These are phyloP conservation scores for Cercospora sp. DNA, from an alignment of 2,329 filamentous ascomycete genomes.

Conservation along the genomic window DNA sequence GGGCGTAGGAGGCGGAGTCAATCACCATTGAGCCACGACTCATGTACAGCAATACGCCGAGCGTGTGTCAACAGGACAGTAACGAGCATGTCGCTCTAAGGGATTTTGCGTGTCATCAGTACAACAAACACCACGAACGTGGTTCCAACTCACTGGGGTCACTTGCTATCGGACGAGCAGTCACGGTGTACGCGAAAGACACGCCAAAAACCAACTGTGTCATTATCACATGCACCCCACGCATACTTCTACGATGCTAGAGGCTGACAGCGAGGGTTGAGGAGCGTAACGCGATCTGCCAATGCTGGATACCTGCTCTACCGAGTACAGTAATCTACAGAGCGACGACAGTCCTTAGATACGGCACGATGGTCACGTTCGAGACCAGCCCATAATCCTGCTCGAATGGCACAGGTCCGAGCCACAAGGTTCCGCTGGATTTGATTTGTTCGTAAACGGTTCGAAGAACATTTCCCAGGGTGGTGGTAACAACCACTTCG, in stretches of 20 bases:
- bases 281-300: background rate
- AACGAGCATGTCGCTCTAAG: background rate
- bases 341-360: slow-evolving; percentile 8
- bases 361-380: slow-evolving; percentile 22
- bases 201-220: background rate
- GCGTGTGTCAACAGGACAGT: background rate
- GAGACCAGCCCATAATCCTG: slow-evolving; percentile 20
- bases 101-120: background rate
- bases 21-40: slow-evolving; percentile 30
- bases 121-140: background rate
- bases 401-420: slow-evolving; percentile 17
- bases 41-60: background rate
- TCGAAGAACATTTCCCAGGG: slow-evolving; percentile 35
- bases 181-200: background rate
- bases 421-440: slow-evolving; percentile 21
- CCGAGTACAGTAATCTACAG: background rate
- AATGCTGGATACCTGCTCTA: background rate
- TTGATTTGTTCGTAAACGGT: slow-evolving; percentile 16
- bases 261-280: background rate
- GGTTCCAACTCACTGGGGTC: background rate
- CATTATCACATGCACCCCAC: background rate
- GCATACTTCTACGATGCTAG: background rate
- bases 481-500: slow-evolving; percentile 36
- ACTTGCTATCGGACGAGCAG: background rate
- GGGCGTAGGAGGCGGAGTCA: slow-evolving; percentile 55